Evolutionary conservation across 768 basidiomycete species (phyloP).

Genomic region (Dioszegia crocea): DNA sequence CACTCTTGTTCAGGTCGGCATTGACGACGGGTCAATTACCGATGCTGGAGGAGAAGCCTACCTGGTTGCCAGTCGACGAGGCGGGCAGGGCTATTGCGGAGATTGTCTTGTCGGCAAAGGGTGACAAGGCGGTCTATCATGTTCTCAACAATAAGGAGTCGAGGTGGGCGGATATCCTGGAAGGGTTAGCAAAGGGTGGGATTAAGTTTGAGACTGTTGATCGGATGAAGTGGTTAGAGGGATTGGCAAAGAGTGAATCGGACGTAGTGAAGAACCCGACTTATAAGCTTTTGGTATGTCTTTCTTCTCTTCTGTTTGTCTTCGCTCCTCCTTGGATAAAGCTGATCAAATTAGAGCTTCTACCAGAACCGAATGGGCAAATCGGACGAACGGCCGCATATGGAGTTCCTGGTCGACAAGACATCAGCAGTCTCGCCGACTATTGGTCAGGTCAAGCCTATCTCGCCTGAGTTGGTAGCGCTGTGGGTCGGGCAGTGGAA

Average conservation of each 20-base stretch:
- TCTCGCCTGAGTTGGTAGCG: constrained; percentile 49
- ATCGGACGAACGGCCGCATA: constrained; percentile 46
- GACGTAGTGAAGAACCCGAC: constrained; percentile 53
- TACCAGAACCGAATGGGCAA: constrained; percentile 47
- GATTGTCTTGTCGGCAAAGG: constrained; percentile 43
- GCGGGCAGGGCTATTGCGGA: constrained; percentile 56
- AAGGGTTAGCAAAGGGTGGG: constrained; percentile 50
- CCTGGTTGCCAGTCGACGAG: constrained; percentile 59
- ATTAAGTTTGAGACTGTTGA: constrained; percentile 53
- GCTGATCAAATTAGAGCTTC: constrained; percentile 41
- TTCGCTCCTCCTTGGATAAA: too few relatives aligned
- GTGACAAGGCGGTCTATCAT: constrained; percentile 48
- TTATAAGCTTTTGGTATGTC: constrained; percentile 52
- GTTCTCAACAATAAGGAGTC: constrained; percentile 50
- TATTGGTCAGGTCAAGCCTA: constrained; percentile 44
- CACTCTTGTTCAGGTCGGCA: constrained; percentile 55
- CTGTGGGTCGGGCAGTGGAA: constrained; percentile 55
- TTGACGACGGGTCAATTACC: constrained; percentile 49
- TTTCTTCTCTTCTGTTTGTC: not conserved
- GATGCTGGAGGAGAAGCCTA: constrained; percentile 49
- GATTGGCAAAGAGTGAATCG: constrained; percentile 49
- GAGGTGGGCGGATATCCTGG: constrained; percentile 53
- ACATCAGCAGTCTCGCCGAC: constrained; percentile 49
- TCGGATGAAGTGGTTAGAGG: constrained; percentile 51
- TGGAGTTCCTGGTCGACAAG: constrained; percentile 50